These are phyloP conservation scores for Lepidopterella palustris DNA, from an alignment of 495 filamentous ascomycete species.

Conservation along the genomic window DNA sequence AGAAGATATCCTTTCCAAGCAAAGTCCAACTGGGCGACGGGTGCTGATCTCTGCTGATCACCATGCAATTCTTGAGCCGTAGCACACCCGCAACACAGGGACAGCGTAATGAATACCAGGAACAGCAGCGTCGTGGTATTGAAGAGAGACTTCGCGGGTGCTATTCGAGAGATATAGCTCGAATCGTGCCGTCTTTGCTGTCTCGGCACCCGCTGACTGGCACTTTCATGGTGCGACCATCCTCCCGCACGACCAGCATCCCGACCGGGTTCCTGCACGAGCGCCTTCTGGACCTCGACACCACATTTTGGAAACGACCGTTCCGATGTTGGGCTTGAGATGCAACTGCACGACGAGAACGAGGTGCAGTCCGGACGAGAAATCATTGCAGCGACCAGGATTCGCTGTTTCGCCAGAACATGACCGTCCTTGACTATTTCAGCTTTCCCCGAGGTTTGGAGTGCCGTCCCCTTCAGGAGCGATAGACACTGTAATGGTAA, in stretches of 20 bases:
- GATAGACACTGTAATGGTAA: neutral
- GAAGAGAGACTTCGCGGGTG: neutral
- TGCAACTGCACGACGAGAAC: slow-evolving; percentile 4
- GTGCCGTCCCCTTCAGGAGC: neutral
- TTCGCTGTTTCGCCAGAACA: slow-evolving; percentile 2
- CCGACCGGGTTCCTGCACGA: neutral
- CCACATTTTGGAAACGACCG: neutral
- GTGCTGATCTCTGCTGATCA: slow-evolving; percentile 20
- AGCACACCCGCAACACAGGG: slow-evolving; percentile 12
- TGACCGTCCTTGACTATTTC: neutral
- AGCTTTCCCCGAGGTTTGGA: neutral
- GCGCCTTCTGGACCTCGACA: slow-evolving; percentile 1
- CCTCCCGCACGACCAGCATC: slow-evolving; percentile 2
- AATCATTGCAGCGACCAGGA: slow-evolving; percentile 2
- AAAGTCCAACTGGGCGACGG: slow-evolving; percentile 1
- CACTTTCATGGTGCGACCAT: slow-evolving; percentile 15
- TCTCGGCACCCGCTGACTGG: neutral
- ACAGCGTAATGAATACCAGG: slow-evolving; percentile 7
- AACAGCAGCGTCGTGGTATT: slow-evolving; percentile 6
- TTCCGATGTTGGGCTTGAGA: neutral
- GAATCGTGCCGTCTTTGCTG: neutral
- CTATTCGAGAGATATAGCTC: neutral
- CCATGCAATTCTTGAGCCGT: slow-evolving; percentile 15
- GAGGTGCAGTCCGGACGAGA: neutral
- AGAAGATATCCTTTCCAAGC: slow-evolving; percentile 16